phyloP scores from a whole-genome alignment of 2,329 filamentous ascomycete species.

The Cladophialophora chaetospira region DNA sequence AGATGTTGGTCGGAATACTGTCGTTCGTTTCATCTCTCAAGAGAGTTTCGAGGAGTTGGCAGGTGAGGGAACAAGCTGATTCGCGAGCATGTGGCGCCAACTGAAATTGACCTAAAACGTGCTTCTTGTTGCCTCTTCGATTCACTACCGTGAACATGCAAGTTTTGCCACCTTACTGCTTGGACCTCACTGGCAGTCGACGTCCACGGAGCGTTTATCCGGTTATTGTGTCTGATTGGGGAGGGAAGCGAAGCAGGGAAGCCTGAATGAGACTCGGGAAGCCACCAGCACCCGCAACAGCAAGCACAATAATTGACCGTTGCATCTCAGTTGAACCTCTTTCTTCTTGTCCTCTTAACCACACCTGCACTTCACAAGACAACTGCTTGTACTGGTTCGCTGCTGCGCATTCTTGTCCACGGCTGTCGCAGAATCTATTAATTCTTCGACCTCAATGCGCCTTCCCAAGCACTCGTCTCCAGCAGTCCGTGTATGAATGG shows the following conservation, averaged over 20 bases:
- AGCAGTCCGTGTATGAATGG: background rate
- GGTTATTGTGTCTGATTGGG: background rate
- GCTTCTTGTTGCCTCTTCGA: too few species aligned
- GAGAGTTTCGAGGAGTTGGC: too few species aligned
- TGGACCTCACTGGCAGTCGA: too few species aligned
- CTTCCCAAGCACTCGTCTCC: background rate
- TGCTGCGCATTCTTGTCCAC: background rate
- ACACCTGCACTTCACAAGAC: background rate
- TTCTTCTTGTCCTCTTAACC: background rate
- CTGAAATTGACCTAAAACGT: too few species aligned
- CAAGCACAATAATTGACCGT: background rate
- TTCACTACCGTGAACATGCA: too few species aligned
- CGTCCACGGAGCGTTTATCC: too few species aligned
- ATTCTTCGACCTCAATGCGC: background rate
- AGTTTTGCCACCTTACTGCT: too few species aligned
- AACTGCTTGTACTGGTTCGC: background rate
- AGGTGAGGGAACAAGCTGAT: too few species aligned
- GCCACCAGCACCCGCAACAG: background rate
- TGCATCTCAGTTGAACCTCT: background rate
- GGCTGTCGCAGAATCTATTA: background rate
- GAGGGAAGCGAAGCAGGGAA: background rate
- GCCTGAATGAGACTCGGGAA: conserved; percentile 2
- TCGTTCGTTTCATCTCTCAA: too few species aligned
- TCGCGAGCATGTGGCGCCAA: too few species aligned
- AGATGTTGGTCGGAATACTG: too few species aligned